A percentile compares a stretch with the other conserved stretches of the same genome.
These are phyloP conservation scores for Camelina laxa DNA, from an alignment of 345 rosid species.

Conservation along the genomic window DNA sequence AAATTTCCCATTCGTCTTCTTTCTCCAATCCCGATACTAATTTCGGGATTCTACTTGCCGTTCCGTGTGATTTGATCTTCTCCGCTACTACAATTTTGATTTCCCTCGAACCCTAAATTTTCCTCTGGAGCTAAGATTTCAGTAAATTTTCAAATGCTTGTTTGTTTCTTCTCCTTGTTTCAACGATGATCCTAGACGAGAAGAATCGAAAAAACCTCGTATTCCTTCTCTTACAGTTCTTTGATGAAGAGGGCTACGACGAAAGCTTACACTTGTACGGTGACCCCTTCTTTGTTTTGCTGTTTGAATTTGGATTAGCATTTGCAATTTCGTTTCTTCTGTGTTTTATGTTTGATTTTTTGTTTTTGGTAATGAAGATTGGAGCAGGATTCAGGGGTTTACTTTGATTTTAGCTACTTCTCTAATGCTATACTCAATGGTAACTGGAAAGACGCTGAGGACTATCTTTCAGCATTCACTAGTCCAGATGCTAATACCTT, in stretches of 20 bases:
- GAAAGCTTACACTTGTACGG: constrained; percentile 45
- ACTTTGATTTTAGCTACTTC: constrained; percentile 43
- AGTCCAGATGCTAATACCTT: constrained; percentile 27
- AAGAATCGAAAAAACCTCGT: constrained; percentile 38
- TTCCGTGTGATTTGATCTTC: neutral
- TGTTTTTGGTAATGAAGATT: constrained; percentile 35
- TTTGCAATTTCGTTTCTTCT: neutral
- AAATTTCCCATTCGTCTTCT: constrained; percentile 15
- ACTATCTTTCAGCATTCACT: constrained; percentile 50
- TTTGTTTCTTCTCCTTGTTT: neutral
- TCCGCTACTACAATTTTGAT: neutral
- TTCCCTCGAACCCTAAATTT: constrained; percentile 15
- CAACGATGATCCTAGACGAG: constrained; percentile 39
- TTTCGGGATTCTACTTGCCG: neutral
- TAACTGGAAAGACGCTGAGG: constrained; percentile 46
- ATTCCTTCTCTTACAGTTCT: constrained; percentile 41
- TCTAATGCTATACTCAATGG: constrained; percentile 32
- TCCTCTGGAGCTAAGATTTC: neutral
- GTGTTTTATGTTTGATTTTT: neutral
- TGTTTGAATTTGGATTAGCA: neutral
- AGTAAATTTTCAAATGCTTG: neutral
- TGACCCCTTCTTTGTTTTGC: neutral
- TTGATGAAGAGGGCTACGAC: constrained; percentile 37
- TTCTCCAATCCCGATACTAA: constrained; percentile 4
- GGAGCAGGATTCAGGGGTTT: constrained; percentile 48